Base-by-base conservation (phyloP, 2,329 filamentous ascomycete species). In the Fusarium sulawesiense region DNA sequence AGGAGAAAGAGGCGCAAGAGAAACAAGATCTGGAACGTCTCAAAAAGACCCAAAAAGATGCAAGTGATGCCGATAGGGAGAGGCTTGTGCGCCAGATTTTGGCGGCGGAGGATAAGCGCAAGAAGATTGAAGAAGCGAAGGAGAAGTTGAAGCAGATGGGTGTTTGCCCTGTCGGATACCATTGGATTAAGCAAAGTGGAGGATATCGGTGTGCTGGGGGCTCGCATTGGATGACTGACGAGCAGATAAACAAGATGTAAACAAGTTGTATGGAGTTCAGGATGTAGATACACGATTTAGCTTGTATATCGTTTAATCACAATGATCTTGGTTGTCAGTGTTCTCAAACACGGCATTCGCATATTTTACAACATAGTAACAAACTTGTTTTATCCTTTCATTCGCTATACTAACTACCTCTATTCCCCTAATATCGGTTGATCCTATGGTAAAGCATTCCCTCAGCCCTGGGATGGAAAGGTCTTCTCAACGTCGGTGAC, bases 181-280 rank as follows among this genome's bases (percentile, higher is more conserved):
- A 60, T 0, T 93, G 91, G 91, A 87, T 91, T 27, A 87, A 86
- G 70, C 84, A 90, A 72, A 42, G 4, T 3, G 74, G 72, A 2
- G 91, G 91, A 0, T 93, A 88, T 76, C 77, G 89, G 7, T 93
- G 91, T 78, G 83, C 83, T 0, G 91, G 86, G 0, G 90, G 90
- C 0, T 74, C 73, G 4, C 91, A 93, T 78, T 91, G 60, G 63
- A 29, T 78, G 25, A 9, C 74, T 0, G 46, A 76, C 23, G 61
- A 18, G 2, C 59, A 41, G 2, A 5, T 76, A 20, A 63, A 64
- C 3, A 67, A 42, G 7, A 20, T 68, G 60, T 29, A 29, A 13
- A 30, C 29, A 30, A 13, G 29, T 3, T 30, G 12, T 30, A 18
- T 25, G 18, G 18, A n/a, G 6, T 7, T n/a, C 34, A n/a, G 18